Evolutionary conservation across 1,139 yeast genomes (phyloP).

Genomic region (Diutina neorugosa): DNA sequence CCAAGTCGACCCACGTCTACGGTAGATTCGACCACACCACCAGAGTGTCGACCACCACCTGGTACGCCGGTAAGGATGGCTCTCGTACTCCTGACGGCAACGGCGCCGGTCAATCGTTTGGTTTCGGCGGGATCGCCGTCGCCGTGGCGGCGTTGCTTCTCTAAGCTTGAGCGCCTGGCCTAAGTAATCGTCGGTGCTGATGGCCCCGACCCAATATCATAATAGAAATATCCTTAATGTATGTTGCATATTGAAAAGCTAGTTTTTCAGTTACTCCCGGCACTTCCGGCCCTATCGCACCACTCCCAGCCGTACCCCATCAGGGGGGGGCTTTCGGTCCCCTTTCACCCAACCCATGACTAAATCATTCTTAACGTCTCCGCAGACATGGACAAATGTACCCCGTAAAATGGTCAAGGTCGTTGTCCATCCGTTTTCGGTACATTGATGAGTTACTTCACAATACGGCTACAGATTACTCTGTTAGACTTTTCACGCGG

Average conservation of each 20-base stretch:
- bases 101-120: neutral
- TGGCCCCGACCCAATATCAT: neutral
- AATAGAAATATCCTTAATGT: neutral
- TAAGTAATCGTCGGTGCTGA: neutral
- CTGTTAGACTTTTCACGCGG: no score
- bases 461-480: no score
- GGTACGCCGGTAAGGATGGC: conserved; percentile 3
- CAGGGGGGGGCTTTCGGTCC: no score
- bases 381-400: no score
- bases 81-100: neutral
- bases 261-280: neutral
- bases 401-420: no score
- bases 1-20: conserved; percentile 1
- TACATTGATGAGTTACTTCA: no score
- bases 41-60: conserved; percentile 3
- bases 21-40: conserved; percentile 4
- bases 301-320: neutral
- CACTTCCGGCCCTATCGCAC: neutral
- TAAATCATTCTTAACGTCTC: no score
- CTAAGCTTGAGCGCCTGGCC: no score
- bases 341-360: no score
- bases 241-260: neutral
- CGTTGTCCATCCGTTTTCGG: no score
- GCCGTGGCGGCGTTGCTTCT: conserved; percentile 1
- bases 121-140: neutral